phyloP scores from a whole-genome alignment of 2,329 filamentous ascomycete genomes.

The Setomelanomma holmii region DNA sequence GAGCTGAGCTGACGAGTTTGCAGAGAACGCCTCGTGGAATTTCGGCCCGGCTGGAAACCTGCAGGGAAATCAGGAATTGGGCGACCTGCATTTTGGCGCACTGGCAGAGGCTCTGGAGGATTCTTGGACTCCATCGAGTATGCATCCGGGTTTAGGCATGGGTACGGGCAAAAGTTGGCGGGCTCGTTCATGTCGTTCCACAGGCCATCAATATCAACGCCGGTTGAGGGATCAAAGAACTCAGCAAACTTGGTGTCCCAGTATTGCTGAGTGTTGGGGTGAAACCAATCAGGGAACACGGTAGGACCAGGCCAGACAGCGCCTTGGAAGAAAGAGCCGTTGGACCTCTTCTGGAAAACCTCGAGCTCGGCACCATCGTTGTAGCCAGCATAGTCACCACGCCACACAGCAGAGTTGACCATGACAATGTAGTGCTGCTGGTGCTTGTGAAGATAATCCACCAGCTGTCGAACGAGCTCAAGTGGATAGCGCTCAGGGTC shows the following conservation, averaged over 20 bases:
- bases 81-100: constrained; percentile 66
- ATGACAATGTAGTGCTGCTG: constrained; percentile 78
- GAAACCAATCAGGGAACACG: constrained; percentile 80
- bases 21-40: constrained; percentile 18
- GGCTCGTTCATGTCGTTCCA: constrained; percentile 59
- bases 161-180: constrained; percentile 44
- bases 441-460: constrained; percentile 69
- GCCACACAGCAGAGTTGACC: constrained; percentile 74
- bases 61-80: constrained; percentile 73
- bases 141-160: constrained; percentile 57
- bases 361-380: constrained; percentile 65
- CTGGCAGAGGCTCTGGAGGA: constrained; percentile 69
- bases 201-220: constrained; percentile 77
- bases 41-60: constrained; percentile 66
- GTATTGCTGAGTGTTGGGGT: constrained; percentile 66
- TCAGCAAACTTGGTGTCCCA: constrained; percentile 72
- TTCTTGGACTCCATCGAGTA: constrained; percentile 54
- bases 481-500: constrained; percentile 71
- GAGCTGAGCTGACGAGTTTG: constrained; percentile 9
- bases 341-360: constrained; percentile 59
- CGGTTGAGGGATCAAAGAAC: constrained; percentile 70
- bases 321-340: constrained; percentile 65
- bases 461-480: constrained; percentile 67
- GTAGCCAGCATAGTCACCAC: constrained; percentile 60
- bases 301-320: constrained; percentile 81